Conservation (phyloP, 768 basidiomycete genomes). For the Dioszegia aurantiaca region DNA sequence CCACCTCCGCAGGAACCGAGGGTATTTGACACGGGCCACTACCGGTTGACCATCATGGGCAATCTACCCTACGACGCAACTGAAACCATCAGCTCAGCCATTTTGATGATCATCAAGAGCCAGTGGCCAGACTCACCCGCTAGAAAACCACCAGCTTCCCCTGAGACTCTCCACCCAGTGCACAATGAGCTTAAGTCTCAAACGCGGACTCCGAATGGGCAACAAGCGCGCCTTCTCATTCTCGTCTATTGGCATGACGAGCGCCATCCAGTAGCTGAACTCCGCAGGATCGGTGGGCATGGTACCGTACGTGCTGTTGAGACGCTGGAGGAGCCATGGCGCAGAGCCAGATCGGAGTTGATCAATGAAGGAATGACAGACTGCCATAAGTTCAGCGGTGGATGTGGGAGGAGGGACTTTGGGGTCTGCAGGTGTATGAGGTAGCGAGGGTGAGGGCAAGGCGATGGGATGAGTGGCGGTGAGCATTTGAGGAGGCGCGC, state of each 20-base stretch:
- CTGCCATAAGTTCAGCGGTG: slow-evolving; percentile 61
- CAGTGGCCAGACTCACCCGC: slow-evolving; percentile 11
- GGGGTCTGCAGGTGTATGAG: background rate
- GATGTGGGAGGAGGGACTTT: slow-evolving; percentile 55
- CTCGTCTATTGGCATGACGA: slow-evolving; percentile 86
- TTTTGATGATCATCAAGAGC: background rate
- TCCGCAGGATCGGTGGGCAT: slow-evolving; percentile 69
- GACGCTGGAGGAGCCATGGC: slow-evolving; percentile 88
- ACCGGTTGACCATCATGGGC: background rate
- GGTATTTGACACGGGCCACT: too few relatives aligned
- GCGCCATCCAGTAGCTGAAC: slow-evolving; percentile 87
- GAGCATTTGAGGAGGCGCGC: too few relatives aligned
- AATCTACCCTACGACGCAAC: slow-evolving; percentile 2
- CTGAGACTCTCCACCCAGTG: slow-evolving; percentile 85
- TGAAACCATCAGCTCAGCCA: slow-evolving; percentile 8
- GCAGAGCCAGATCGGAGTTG: slow-evolving; percentile 69
- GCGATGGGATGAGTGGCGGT: background rate
- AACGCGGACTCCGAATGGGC: slow-evolving; percentile 68
- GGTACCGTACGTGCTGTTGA: slow-evolving; percentile 72
- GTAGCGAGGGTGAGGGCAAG: background rate
- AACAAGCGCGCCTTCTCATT: slow-evolving; percentile 78
- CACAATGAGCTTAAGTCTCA: slow-evolving; percentile 78
- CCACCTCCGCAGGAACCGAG: too few relatives aligned
- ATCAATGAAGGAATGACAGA: slow-evolving; percentile 63
- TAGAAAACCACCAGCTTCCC: slow-evolving; percentile 51